phyloP scores from a whole-genome alignment of 2,329 filamentous ascomycete genomes.

The Fusarium circinatum region DNA sequence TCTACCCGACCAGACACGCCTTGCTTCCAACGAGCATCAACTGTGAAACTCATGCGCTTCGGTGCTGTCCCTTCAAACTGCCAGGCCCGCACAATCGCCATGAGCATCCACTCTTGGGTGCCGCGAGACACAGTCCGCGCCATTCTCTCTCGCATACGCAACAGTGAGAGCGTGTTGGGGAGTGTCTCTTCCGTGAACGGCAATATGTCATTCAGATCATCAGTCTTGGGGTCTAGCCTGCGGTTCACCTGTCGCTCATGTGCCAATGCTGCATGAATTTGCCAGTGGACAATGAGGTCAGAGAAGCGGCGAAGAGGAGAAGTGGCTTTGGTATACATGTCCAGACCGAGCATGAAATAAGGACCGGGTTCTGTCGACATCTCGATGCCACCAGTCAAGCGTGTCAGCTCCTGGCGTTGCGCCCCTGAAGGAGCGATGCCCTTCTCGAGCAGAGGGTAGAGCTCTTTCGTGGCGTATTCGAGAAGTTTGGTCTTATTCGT shows the following conservation, averaged over 20 bases:
- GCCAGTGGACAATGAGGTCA: conserved; percentile 73
- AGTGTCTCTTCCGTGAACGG: conserved; percentile 58
- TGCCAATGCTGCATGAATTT: conserved; percentile 68
- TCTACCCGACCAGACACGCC: conserved; percentile 57
- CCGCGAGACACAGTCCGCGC: conserved; percentile 57
- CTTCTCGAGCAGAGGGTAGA: conserved; percentile 48
- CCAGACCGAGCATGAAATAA: conserved; percentile 66
- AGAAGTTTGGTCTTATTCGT: conserved; percentile 52
- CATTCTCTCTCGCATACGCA: conserved; percentile 65
- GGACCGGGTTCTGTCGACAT: conserved; percentile 63
- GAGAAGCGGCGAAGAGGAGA: conserved; percentile 73
- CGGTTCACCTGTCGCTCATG: conserved; percentile 53
- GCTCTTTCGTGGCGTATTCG: conserved; percentile 48
- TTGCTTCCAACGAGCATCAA: conserved; percentile 51
- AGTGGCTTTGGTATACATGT: conserved; percentile 72
- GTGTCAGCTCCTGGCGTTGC: conserved; percentile 45
- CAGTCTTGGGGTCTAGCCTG: conserved; percentile 39
- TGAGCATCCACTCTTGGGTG: conserved; percentile 64
- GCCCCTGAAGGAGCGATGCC: conserved; percentile 48
- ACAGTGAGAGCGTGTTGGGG: conserved; percentile 58
- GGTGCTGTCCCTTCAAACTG: conserved; percentile 62
- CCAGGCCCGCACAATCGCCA: conserved; percentile 71
- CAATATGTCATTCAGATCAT: conserved; percentile 52
- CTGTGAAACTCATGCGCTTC: conserved; percentile 60
- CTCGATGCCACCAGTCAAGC: conserved; percentile 59